Conservation (phyloP, 2,329 filamentous ascomycete genomes). For the Fusarium sp. region DNA sequence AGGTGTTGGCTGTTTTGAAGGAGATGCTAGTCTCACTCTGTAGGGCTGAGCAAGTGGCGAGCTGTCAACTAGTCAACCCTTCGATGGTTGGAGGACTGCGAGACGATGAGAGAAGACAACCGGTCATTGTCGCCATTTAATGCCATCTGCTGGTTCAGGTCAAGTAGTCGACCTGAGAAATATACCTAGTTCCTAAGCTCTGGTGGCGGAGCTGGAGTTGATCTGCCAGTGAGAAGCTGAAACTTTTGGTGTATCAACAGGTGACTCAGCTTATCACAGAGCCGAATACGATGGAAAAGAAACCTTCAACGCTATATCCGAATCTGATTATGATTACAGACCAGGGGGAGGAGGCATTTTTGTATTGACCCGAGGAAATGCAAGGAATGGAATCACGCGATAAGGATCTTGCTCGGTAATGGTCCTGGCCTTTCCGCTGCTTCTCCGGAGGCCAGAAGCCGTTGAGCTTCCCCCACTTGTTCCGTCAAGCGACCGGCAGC, state of each 20-base stretch:
- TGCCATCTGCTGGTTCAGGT: too few species aligned
- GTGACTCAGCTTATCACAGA: neutral
- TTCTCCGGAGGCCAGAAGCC: slow-evolving; percentile 19
- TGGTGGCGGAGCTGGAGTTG: neutral
- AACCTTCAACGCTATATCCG: neutral
- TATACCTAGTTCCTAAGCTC: too few species aligned
- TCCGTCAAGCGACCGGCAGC: slow-evolving; percentile 29
- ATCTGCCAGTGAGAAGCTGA: neutral
- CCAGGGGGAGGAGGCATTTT: neutral
- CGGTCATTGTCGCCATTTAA: slow-evolving; percentile 9
- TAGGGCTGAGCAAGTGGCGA: slow-evolving; percentile 7
- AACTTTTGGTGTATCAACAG: neutral
- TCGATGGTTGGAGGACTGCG: slow-evolving; percentile 20
- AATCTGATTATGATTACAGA: neutral
- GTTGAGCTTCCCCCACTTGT: slow-evolving; percentile 24
- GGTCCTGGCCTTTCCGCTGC: slow-evolving; percentile 3
- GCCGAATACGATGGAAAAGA: slow-evolving; percentile 19
- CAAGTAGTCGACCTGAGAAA: neutral
- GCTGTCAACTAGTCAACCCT: slow-evolving; percentile 28
- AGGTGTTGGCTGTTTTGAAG: slow-evolving; percentile 12
- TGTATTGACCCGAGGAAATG: slow-evolving; percentile 32
- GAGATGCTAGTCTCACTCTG: slow-evolving; percentile 11
- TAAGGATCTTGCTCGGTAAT: slow-evolving; percentile 9
- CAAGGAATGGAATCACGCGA: slow-evolving; percentile 7
- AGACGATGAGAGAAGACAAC: slow-evolving; percentile 16